These are phyloP conservation scores for Hypoxylon crocopeplum DNA, from an alignment of 495 filamentous ascomycete genomes.

Conservation along the genomic window DNA sequence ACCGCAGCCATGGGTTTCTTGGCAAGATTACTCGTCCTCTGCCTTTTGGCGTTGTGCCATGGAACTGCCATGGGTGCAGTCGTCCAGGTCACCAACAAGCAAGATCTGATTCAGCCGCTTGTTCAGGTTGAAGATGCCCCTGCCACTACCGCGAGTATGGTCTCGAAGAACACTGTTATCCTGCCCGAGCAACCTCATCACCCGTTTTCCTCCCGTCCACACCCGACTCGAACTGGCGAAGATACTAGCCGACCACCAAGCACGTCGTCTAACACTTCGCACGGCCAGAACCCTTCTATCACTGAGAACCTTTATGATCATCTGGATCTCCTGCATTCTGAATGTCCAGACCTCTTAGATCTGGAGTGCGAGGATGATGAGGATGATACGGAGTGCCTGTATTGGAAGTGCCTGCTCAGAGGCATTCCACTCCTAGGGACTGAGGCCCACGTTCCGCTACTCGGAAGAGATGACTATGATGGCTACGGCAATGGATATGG, in stretches of 20 bases:
- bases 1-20: neutral
- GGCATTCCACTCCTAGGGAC: too few species aligned
- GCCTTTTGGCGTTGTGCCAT: conserved; percentile 32
- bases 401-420: too few species aligned
- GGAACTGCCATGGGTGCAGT: conserved; percentile 2
- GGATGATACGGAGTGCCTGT: too few species aligned
- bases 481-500: conserved; percentile 22
- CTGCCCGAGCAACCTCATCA: neutral
- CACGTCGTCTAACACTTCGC: neutral
- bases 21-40: conserved; percentile 9
- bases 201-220: neutral
- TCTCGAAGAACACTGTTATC: neutral
- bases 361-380: too few species aligned
- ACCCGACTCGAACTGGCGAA: neutral
- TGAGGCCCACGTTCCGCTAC: neutral
- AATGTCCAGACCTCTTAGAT: too few species aligned
- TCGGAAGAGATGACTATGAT: conserved; percentile 17
- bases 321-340: neutral
- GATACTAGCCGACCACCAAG: neutral
- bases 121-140: neutral
- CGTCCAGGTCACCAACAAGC: neutral
- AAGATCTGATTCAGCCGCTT: neutral
- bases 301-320: neutral
- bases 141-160: neutral
- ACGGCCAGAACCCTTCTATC: conserved; percentile 10